Percentiles rank a stretch among this genome's conserved stretches.
These are phyloP conservation scores for Steccherinum ochraceum DNA, from an alignment of 768 basidiomycete genomes.

Conservation along the genomic window DNA sequence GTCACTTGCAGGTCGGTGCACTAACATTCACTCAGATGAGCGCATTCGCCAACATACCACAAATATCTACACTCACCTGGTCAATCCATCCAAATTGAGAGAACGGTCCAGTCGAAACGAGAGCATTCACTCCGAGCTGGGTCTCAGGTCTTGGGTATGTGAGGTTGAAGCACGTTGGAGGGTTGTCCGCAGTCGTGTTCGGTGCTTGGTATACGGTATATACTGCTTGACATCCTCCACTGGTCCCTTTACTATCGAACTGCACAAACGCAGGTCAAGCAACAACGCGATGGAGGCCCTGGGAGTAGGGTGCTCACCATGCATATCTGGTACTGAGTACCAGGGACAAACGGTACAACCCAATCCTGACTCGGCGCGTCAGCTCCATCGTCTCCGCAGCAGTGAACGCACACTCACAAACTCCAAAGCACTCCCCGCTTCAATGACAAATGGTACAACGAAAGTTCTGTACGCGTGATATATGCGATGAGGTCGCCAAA, in stretches of 20 bases:
- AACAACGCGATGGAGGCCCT: too few relatives aligned
- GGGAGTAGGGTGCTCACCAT: constrained; percentile 35
- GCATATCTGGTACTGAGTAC: constrained; percentile 63
- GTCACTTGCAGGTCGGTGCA: constrained; percentile 52
- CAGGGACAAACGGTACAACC: constrained; percentile 52
- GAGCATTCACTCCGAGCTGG: constrained; percentile 38
- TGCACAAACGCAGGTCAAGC: constrained; percentile 14
- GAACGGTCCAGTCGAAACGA: constrained; percentile 41
- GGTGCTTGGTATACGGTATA: constrained; percentile 48
- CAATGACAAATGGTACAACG: constrained; percentile 45
- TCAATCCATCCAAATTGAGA: constrained; percentile 57
- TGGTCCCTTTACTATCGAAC: constrained; percentile 51
- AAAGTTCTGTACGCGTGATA: constrained; percentile 34
- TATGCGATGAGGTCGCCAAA: background rate
- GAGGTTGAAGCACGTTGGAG: constrained; percentile 44
- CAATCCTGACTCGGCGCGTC: constrained; percentile 37
- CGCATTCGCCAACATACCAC: too few relatives aligned
- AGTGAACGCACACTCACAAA: constrained; percentile 43
- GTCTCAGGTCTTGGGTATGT: constrained; percentile 30
- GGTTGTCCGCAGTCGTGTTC: constrained; percentile 22
- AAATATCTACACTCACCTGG: constrained; percentile 31
- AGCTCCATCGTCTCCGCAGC: too few relatives aligned
- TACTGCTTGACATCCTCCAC: constrained; percentile 55
- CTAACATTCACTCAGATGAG: constrained; percentile 21
- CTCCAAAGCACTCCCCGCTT: constrained; percentile 37